Base-by-base conservation (phyloP, 225 moss, liverwort and hornwort species). In the Ulota crispa region DNA sequence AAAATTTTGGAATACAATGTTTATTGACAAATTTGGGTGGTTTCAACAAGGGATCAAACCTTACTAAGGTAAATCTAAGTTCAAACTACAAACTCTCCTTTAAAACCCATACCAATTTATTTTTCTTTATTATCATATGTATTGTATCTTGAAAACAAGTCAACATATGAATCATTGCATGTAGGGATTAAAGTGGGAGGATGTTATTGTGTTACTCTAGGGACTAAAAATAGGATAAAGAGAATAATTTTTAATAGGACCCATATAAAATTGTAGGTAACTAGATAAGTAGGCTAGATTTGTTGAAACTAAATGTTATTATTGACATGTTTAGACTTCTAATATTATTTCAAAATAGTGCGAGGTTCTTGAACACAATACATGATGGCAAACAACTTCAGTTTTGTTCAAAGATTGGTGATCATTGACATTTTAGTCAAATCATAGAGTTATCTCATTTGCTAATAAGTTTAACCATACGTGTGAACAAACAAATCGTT, bases 191-290 rank as follows among this genome's bases (percentile, higher is more conserved):
- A 64, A 9, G 9, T 63, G 5, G 12, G 36, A 2, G 37, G 0
- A 21, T 23, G 2, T 13, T 23, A 23, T 2, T 67, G 4, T 3
- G 9, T 5, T 37, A 37, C 12, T 67, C 6, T 39, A 31, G 15
- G 16, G 7, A 31, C 31, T 63, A 7, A 39, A 67, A 0, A 13
- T 39, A n/a, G 11, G 4, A 20, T 16, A 18, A n/a, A 4, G 62
- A 64, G 3, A 18, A 14, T 32, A 9, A 64, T 19, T 27, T 15
- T 27, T 18, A 1, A 18, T 2, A 18, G 4, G 4, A 27, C 26
- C 0, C 2, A 0, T 4, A 0, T 5, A 18, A 1, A 45, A 27
- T 18, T 5, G 18, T 9, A n/a, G 57, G 10, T 4, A 57, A 8
- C 8, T 24, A 8, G 4, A 11, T 24, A 10, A 3, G 9, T 4